These are phyloP conservation scores for Aaosphaeria arxii DNA, from an alignment of 2,329 filamentous ascomycete genomes.

Conservation along the genomic window DNA sequence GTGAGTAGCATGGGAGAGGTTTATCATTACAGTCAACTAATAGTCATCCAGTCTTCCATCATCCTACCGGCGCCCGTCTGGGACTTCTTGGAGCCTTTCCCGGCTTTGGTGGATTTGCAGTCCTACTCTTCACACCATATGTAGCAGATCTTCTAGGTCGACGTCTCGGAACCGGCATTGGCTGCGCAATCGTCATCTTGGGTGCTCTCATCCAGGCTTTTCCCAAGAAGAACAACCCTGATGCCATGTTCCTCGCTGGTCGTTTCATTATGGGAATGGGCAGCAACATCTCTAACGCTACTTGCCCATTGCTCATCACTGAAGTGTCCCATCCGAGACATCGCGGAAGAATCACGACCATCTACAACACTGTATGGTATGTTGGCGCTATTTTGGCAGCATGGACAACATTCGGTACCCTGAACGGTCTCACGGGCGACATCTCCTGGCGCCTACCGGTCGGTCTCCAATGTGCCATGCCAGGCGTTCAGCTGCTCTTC, in stretches of 20 bases:
- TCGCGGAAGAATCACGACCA: background rate
- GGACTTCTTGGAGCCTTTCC: background rate
- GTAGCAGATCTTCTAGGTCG: background rate
- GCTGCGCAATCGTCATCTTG: background rate
- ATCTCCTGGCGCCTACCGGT: background rate
- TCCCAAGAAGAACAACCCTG: background rate
- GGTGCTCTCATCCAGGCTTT: background rate
- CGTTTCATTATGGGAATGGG: background rate
- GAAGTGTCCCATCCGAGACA: background rate
- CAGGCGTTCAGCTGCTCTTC: background rate
- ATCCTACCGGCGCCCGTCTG: background rate
- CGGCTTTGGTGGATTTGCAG: background rate
- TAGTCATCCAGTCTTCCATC: background rate
- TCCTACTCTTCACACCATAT: background rate
- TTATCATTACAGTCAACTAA: background rate
- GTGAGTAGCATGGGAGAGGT: slow-evolving; percentile 3
- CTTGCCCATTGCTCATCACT: background rate
- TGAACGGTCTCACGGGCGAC: background rate
- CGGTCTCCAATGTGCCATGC: background rate
- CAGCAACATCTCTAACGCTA: background rate
- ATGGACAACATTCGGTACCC: background rate
- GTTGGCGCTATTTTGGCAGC: background rate
- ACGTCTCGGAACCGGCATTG: background rate
- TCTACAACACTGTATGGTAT: background rate
- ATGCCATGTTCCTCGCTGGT: background rate